Evolutionary conservation across 306 rosid genomes (phyloP).

Genomic region (Corylus avellana): DNA sequence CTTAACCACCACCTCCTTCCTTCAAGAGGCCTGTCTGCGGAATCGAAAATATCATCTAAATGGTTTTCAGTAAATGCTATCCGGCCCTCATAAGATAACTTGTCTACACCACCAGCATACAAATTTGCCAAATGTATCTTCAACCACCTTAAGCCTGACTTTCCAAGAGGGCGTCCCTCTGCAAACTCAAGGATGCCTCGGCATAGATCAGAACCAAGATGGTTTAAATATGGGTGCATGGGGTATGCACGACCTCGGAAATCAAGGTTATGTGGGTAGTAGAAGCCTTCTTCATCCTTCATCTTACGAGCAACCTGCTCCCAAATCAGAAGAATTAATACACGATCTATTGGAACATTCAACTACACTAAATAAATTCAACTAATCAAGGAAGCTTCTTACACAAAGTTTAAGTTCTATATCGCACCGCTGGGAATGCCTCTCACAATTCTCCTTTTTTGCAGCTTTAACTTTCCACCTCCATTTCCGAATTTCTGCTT

Average conservation of each 20-base stretch:
- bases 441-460: conserved; percentile 74
- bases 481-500: conserved; percentile 80
- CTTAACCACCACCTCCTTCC: conserved; percentile 93
- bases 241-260: conserved; percentile 99
- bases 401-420: conserved; percentile 91
- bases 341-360: conserved; percentile 11
- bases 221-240: conserved; percentile 93
- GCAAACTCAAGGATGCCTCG: conserved; percentile 92
- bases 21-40: conserved; percentile 88
- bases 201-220: conserved; percentile 97
- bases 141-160: conserved; percentile 86
- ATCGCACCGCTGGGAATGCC: conserved; percentile 91
- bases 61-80: conserved; percentile 66
- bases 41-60: conserved; percentile 73
- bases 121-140: conserved; percentile 96
- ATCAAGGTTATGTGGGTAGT: conserved; percentile 96
- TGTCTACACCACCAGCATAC: conserved; percentile 91
- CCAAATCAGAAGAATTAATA: conserved; percentile 25
- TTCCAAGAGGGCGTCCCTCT: conserved; percentile 86
- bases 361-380: conserved; percentile 6
- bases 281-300: conserved; percentile 95
- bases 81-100: conserved; percentile 71
- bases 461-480: conserved; percentile 79
- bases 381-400: conserved; percentile 44
- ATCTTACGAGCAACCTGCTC: conserved; percentile 91